Conservation (phyloP, 1,284 basidiomycete genomes). For the Fistulina hepatica region DNA sequence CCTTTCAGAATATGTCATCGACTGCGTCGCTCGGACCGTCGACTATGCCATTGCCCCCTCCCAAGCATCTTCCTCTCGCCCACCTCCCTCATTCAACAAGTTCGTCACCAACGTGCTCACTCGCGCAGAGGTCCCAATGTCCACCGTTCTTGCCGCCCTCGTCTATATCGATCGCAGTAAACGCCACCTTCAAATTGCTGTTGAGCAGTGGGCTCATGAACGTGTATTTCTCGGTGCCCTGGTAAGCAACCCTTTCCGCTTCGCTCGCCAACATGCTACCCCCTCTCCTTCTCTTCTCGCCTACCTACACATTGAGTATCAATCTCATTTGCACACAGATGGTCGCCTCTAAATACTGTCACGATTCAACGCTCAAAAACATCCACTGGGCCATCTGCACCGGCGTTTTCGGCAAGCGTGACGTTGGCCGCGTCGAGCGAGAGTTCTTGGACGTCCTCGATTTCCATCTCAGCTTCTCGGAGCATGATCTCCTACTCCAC, state of each 20-base stretch:
- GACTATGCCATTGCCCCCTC: slow-evolving; percentile 59
- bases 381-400: slow-evolving; percentile 51
- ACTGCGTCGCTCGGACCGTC: slow-evolving; percentile 56
- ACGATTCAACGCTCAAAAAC: slow-evolving; percentile 50
- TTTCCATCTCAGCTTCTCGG: slow-evolving; percentile 38
- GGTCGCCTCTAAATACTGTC: slow-evolving; percentile 37
- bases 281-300: slow-evolving; percentile 4
- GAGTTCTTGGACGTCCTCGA: slow-evolving; percentile 50
- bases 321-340: too few relatives aligned
- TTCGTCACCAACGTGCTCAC: slow-evolving; percentile 41
- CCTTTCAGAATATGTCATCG: slow-evolving; percentile 52
- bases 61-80: slow-evolving; percentile 22
- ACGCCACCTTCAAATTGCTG: slow-evolving; percentile 44
- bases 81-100: slow-evolving; percentile 26
- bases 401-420: slow-evolving; percentile 48
- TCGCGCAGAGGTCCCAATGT: slow-evolving; percentile 40
- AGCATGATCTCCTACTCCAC: slow-evolving; percentile 38
- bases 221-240: slow-evolving; percentile 48
- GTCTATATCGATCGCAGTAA: slow-evolving; percentile 45
- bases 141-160: slow-evolving; percentile 37
- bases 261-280: slow-evolving; percentile 42
- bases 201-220: slow-evolving; percentile 50
- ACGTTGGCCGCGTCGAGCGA: slow-evolving; percentile 47
- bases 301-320: slow-evolving; percentile 7
- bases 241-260: too few relatives aligned